Evolutionary conservation across 2,329 filamentous ascomycete species (phyloP).

Genomic region (Colletotrichum zoysiae): DNA sequence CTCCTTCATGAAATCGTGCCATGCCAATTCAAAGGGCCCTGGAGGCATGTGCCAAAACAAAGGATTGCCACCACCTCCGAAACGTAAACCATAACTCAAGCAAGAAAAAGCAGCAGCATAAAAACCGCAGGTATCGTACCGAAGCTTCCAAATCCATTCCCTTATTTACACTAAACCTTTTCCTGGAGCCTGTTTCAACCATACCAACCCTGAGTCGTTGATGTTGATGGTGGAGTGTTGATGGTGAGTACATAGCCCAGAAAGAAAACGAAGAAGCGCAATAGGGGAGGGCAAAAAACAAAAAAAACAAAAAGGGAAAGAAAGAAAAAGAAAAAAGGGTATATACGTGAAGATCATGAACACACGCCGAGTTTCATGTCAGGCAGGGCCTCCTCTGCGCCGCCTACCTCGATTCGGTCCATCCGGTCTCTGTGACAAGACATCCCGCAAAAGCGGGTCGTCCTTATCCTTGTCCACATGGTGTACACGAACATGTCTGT

Average conservation of each 20-base stretch:
- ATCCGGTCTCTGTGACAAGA: slow-evolving; percentile 87
- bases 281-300: background rate
- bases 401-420: slow-evolving; percentile 85
- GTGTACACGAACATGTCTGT: slow-evolving; percentile 91
- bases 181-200: background rate
- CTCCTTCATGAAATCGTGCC: slow-evolving; percentile 28
- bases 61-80: slow-evolving; percentile 27
- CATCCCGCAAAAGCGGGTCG: slow-evolving; percentile 82
- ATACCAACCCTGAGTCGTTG: background rate
- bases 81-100: background rate
- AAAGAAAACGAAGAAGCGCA: slow-evolving; percentile 5
- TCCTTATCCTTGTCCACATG: slow-evolving; percentile 92
- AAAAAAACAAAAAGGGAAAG: background rate
- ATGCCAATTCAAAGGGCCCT: slow-evolving; percentile 6
- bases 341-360: slow-evolving; percentile 32
- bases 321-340: background rate
- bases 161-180: slow-evolving; percentile 31
- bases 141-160: slow-evolving; percentile 5
- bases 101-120: background rate
- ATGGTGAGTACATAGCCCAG: background rate
- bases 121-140: slow-evolving; percentile 5
- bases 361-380: background rate
- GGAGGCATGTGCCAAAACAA: slow-evolving; percentile 12
- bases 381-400: slow-evolving; percentile 66
- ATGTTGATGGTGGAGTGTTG: slow-evolving; percentile 6